Base-by-base conservation (phyloP, 768 basidiomycete species). In the Podaxis sp. region DNA sequence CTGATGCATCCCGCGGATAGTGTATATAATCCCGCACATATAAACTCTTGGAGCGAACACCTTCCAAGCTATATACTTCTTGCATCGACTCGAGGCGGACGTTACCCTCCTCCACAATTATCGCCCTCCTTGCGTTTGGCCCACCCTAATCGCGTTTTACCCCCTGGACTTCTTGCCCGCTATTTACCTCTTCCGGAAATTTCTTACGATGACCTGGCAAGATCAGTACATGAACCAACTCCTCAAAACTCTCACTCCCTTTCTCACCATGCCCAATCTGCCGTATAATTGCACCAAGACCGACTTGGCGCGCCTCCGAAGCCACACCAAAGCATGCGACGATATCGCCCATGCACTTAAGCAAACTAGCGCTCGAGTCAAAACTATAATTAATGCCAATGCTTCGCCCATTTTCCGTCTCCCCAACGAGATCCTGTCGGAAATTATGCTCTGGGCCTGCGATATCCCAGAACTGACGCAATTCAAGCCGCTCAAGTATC, bases 391-490 rank as follows among this genome's bases (percentile, higher is more conserved):
- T 48, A 61, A 61, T 37, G 53, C 47, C 35, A 54, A 53, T 36
- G 59, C 59, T 36, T 61, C 59, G 36, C 59, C 59, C 52, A 61
- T 61, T 2, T 61, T 61, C 18, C 59, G 59, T 14, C 59, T 61
- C 32, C 59, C 59, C 53, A 61, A 55, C 37, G 59, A 61, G 32
- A 61, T 61, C 28, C 52, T 61, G n/a, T 61, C 59, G 16, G 59
- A 54, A 25, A 61, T 61, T 13, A 61, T 61, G 59, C 46, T 61
- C 28, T 61, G 59, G 59, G 59, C 59, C 16, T 61, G 59, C 18
- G 59, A 61, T 21, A 55, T 61, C 35, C 52, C 59, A 37, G 59
- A 61, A 27, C 53, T 61, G 36, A 61, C 59, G 14, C 42, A 46
- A 3, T 50, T 61, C 44, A 61, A 55, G 48, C 59, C 59, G 25